Evolutionary conservation across 805 yeast genomes (phyloP).

Genomic region (Wickerhamiella slavikovae): DNA sequence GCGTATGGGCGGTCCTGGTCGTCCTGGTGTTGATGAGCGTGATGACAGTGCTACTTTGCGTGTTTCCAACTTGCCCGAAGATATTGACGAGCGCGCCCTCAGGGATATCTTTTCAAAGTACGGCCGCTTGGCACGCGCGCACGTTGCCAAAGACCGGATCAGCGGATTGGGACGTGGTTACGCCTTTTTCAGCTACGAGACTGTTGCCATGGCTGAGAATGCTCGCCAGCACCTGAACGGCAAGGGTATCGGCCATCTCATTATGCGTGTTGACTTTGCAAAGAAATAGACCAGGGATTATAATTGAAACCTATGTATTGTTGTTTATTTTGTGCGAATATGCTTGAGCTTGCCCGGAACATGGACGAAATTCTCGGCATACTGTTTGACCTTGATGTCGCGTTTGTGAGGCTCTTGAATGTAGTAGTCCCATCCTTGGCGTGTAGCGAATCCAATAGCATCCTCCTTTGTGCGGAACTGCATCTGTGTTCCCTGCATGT

Average conservation of each 20-base stretch:
- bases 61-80: slow-evolving; percentile 74
- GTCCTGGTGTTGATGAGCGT: slow-evolving; percentile 26
- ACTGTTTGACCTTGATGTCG: slow-evolving; percentile 53
- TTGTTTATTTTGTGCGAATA: slow-evolving; percentile 50
- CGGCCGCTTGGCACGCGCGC: slow-evolving; percentile 51
- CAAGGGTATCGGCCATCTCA: slow-evolving; percentile 79
- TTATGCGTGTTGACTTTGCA: slow-evolving; percentile 29
- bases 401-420: slow-evolving; percentile 65
- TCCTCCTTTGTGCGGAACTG: slow-evolving; percentile 56
- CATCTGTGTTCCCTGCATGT: slow-evolving; percentile 57
- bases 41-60: slow-evolving; percentile 79
- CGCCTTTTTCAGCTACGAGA: slow-evolving; percentile 69
- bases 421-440: slow-evolving; percentile 72
- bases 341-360: slow-evolving; percentile 52
- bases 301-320: too few species aligned
- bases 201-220: slow-evolving; percentile 39
- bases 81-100: slow-evolving; percentile 63
- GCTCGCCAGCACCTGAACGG: slow-evolving; percentile 70
- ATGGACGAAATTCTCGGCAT: slow-evolving; percentile 52
- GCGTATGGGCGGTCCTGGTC: slow-evolving; percentile 21
- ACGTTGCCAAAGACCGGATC: slow-evolving; percentile 73
- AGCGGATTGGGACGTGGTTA: slow-evolving; percentile 90
- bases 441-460: slow-evolving; percentile 58
- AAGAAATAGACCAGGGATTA: too few species aligned
- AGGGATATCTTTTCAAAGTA: slow-evolving; percentile 49